A percentile compares a stretch with the other conserved stretches of the same genome.
Conservation (phyloP, 306 rosid genomes). For the Echinosophora koreensis region DNA sequence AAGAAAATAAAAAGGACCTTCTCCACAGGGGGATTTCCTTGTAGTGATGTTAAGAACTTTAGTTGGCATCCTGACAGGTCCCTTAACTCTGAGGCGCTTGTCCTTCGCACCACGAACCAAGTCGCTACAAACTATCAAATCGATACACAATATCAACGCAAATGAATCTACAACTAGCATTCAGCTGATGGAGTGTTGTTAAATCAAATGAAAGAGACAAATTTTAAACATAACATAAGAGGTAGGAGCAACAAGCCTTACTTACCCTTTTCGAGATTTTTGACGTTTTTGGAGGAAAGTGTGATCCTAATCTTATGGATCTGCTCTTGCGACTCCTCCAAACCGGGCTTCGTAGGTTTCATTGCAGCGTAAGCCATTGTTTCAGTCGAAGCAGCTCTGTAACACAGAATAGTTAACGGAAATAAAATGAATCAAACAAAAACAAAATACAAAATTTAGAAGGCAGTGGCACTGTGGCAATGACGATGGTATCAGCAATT, state of each 20-base stretch:
- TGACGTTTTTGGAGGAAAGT: slow-evolving; percentile 75
- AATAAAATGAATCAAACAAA: too few relatives aligned
- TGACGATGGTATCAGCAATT: too few relatives aligned
- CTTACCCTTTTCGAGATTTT: slow-evolving; percentile 75
- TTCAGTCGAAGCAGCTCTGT: neutral
- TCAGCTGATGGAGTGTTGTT: too few relatives aligned
- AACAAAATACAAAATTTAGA: too few relatives aligned
- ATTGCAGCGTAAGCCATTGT: slow-evolving; percentile 71
- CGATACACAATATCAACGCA: neutral
- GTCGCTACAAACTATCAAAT: slow-evolving; percentile 67
- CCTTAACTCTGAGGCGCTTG: slow-evolving; percentile 72
- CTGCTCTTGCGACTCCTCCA: slow-evolving; percentile 67
- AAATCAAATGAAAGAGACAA: neutral
- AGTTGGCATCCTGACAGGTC: slow-evolving; percentile 84
- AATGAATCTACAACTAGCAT: too few relatives aligned
- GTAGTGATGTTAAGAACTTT: slow-evolving; percentile 76
- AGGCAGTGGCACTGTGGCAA: too few relatives aligned
- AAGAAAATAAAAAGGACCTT: slow-evolving; percentile 51
- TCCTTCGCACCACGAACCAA: slow-evolving; percentile 82
- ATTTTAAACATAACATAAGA: neutral
- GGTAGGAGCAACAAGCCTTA: too few relatives aligned
- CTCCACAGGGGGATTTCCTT: slow-evolving; percentile 84
- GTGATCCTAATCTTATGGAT: slow-evolving; percentile 84
- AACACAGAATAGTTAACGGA: too few relatives aligned
- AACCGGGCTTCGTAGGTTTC: slow-evolving; percentile 72